Evolutionary conservation across 2,329 filamentous ascomycete genomes (phyloP), one percentile per base, ranked within the genome.

Genomic region (Cladosporium phlei): DNA sequence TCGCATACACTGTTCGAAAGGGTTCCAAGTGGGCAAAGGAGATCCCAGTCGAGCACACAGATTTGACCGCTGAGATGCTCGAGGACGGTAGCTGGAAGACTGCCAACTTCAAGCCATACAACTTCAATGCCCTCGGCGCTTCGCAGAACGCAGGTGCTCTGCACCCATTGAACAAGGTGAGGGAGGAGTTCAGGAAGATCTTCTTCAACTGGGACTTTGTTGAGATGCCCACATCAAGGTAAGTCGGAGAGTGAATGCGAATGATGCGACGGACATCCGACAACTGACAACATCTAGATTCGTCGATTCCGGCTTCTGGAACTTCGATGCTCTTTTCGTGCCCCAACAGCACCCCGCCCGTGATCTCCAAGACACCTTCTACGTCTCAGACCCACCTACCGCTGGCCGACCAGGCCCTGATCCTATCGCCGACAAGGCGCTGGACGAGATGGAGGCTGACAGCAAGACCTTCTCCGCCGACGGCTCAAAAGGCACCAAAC

Each of bases 201-300:
- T 98, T 98, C 82, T 97, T 98, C 71, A 89, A 95, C 66, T 95
- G 95, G 83, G 93, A 91, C 44, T 98, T 97, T 73, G 84, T 91
- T 62, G 93, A 98, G 75, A 97, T 98, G 93, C 87, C 90, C 11
- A 96, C 91, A 39, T 85, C 86, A 70, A 82, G 87, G 72, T 76
- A 60, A 51, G 67, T 52, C 16, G 8, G 14, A 2, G 2, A 12
- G 16, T n/a, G 3, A 2, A 5, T n/a, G 1, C 19, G n/a, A n/a
- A n/a, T 19, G 10, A 17, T 14, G 22, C n/a, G 5, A n/a, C 9
- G 12, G 8, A 21, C 21, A 10, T n/a, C 24, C n/a, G 17, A 9
- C 12, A 20, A 20, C 54, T 56, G 25, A 55, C 40, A 24, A 2
- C 5, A 16, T 6, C n/a, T 44, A 77, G 74, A 66, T 96, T 84